Conservation (phyloP, 2,329 filamentous ascomycete species). For the Bretziella fagacearum region DNA sequence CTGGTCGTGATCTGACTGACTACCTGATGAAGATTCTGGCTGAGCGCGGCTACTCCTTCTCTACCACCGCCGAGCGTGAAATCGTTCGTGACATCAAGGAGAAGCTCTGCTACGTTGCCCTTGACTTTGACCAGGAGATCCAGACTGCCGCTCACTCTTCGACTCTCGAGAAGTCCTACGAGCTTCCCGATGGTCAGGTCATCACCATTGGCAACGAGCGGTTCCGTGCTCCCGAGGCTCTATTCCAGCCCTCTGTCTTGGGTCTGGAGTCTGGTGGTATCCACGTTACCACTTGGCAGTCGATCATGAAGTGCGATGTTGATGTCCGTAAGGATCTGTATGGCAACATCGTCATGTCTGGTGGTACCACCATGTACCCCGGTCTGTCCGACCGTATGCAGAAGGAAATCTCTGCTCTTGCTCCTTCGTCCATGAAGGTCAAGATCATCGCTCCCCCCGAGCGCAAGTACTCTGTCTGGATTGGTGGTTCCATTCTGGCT, state of each 20-base stretch:
- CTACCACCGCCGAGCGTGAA: slow-evolving; percentile 99
- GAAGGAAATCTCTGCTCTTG: slow-evolving; percentile 99
- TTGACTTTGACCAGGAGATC: slow-evolving; percentile 99
- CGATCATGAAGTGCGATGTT: slow-evolving; percentile 99
- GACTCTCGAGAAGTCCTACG: slow-evolving; percentile 98
- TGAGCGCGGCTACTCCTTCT: slow-evolving; percentile 99
- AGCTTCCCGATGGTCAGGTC: slow-evolving; percentile 98
- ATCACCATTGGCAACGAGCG: slow-evolving; percentile 99
- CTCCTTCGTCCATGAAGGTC: slow-evolving; percentile 99
- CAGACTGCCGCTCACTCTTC: slow-evolving; percentile 99
- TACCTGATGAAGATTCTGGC: slow-evolving; percentile 99
- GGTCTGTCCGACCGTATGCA: slow-evolving; percentile 99
- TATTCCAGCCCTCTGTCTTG: slow-evolving; percentile 97
- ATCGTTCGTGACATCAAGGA: slow-evolving; percentile 99
- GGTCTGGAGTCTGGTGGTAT: slow-evolving; percentile 98
- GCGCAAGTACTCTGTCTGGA: slow-evolving; percentile 99
- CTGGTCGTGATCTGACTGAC: slow-evolving; percentile 98
- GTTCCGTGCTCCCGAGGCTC: slow-evolving; percentile 98
- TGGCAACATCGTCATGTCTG: slow-evolving; percentile 99
- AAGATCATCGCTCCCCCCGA: slow-evolving; percentile 99
- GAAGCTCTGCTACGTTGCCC: slow-evolving; percentile 99
- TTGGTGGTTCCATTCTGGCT: slow-evolving; percentile 99
- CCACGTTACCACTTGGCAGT: slow-evolving; percentile 99
- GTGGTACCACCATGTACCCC: slow-evolving; percentile 99
- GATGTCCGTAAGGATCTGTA: slow-evolving; percentile 99